These are phyloP conservation scores for Paspalum vaginatum DNA, from an alignment of 176 grass and related monocot species.

Conservation along the genomic window DNA sequence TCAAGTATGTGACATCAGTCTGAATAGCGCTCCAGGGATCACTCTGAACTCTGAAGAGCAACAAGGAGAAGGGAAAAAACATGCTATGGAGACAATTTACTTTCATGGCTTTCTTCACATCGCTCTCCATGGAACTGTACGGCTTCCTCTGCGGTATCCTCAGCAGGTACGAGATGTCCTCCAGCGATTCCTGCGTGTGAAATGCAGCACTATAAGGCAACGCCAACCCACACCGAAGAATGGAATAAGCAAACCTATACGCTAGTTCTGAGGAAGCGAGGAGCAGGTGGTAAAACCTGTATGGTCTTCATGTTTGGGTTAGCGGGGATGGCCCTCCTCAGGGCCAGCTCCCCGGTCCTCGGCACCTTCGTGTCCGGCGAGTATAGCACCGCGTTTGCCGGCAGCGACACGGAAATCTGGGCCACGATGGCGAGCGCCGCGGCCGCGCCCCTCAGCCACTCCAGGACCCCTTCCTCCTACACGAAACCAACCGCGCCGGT, in stretches of 20 bases:
- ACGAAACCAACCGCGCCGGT: constrained; percentile 5
- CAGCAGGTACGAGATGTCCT: constrained; percentile 90
- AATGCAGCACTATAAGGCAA: constrained; percentile 30
- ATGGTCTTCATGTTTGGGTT: constrained; percentile 89
- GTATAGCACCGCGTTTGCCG: constrained; percentile 82
- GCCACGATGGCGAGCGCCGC: constrained; percentile 66
- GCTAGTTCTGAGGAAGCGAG: neutral
- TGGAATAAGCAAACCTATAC: neutral
- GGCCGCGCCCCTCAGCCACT: constrained; percentile 51
- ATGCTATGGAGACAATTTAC: constrained; percentile 32
- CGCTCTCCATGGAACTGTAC: constrained; percentile 81
- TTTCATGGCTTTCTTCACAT: constrained; percentile 90
- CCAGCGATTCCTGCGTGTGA: constrained; percentile 80
- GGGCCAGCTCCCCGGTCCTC: constrained; percentile 87
- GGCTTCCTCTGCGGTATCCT: constrained; percentile 98
- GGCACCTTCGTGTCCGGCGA: constrained; percentile 92
- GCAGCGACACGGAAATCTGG: constrained; percentile 68
- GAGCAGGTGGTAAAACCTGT: constrained; percentile 49
- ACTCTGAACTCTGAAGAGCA: neutral
- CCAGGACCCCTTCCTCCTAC: constrained; percentile 32
- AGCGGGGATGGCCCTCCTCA: constrained; percentile 86
- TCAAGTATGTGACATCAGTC: constrained; percentile 1
- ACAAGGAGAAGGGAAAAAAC: neutral
- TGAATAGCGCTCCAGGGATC: neutral
- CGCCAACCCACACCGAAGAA: neutral